Conservation (phyloP, 2,329 filamentous ascomycete genomes). For the Ramularia endophylla region DNA sequence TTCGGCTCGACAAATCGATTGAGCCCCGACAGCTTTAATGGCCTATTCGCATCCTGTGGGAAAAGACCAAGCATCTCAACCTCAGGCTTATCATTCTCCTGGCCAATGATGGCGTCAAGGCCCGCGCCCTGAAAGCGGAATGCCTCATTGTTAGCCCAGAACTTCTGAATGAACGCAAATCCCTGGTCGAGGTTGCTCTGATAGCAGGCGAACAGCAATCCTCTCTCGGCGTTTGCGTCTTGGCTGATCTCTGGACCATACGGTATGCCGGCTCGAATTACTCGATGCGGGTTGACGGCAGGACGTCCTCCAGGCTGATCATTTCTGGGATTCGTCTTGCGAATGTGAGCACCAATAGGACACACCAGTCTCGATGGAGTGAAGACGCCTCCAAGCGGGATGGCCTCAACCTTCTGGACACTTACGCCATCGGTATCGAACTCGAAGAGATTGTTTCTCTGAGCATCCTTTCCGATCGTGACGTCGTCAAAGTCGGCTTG, state of each 20-base stretch:
- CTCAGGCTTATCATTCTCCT: slow-evolving; percentile 14
- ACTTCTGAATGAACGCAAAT: slow-evolving; percentile 37
- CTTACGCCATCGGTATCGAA: slow-evolving; percentile 26
- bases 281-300: slow-evolving; percentile 28
- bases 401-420: slow-evolving; percentile 21
- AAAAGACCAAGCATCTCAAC: slow-evolving; percentile 25
- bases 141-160: slow-evolving; percentile 21
- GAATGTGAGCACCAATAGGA: slow-evolving; percentile 43
- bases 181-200: slow-evolving; percentile 39
- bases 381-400: slow-evolving; percentile 35
- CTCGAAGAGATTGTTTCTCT: slow-evolving; percentile 35
- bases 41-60: slow-evolving; percentile 20
- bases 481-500: slow-evolving; percentile 28
- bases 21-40: slow-evolving; percentile 18
- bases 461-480: slow-evolving; percentile 22
- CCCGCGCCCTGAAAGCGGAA: slow-evolving; percentile 28
- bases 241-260: slow-evolving; percentile 33
- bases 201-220: slow-evolving; percentile 43
- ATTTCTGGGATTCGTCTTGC: slow-evolving; percentile 42
- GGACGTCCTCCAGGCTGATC: slow-evolving; percentile 24
- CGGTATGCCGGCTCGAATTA: slow-evolving; percentile 42
- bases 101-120: slow-evolving; percentile 36
- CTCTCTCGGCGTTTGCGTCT: slow-evolving; percentile 34
- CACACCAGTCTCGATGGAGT: slow-evolving; percentile 33
- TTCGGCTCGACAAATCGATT: slow-evolving; percentile 37